Base-by-base conservation (phyloP, 2,329 filamentous ascomycete species). In the Penicillium olsonii region DNA sequence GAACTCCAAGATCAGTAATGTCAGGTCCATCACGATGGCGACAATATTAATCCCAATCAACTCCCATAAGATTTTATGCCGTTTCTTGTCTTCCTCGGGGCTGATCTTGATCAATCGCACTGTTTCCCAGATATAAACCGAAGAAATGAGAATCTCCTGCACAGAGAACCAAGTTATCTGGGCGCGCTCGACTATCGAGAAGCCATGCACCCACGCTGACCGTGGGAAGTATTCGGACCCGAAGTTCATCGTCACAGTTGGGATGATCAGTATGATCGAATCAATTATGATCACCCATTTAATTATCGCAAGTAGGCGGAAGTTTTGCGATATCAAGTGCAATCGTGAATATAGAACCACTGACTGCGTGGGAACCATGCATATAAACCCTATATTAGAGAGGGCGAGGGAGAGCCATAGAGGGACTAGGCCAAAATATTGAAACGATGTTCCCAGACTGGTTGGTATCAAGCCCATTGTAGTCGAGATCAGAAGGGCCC, bases 331-430 rank as follows among this genome's bases (percentile, higher is more conserved):
- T n/a, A 84, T 70, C 2, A 84, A 70, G 55, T 83, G 79, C 2
- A 84, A 71, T 5, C 81, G 74, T 0, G 79, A 83, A 70, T 78
- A 84, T 2, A 84, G 67, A 1, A 84, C 80, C 9, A 82, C 53
- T 0, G 76, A 77, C 58, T 82, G 78, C 5, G 79, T 80, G 11
- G 79, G 79, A 1, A 83, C 75, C 76, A 82, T 81, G 5, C 68
- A 52, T 52, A 75, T 75, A 73, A 80, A 77, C 18, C 78, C 80
- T 43, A 83, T 45, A 18, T 67, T 67, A 8, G 74, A 63, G 10
- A 74, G 46, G 18, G 69, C 59, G 7, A 67, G 59, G 12, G 61
- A 52, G 22, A 61, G 45, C 56, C 64, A 68, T 17, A 58, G 39
- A 41, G 37, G 60, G 15, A 43, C 54, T 26, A 56, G 49, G 7